Evolutionary conservation across 768 basidiomycete genomes (phyloP), one percentile per base, ranked within the genome.

Genomic region (Obba rivulosa): DNA sequence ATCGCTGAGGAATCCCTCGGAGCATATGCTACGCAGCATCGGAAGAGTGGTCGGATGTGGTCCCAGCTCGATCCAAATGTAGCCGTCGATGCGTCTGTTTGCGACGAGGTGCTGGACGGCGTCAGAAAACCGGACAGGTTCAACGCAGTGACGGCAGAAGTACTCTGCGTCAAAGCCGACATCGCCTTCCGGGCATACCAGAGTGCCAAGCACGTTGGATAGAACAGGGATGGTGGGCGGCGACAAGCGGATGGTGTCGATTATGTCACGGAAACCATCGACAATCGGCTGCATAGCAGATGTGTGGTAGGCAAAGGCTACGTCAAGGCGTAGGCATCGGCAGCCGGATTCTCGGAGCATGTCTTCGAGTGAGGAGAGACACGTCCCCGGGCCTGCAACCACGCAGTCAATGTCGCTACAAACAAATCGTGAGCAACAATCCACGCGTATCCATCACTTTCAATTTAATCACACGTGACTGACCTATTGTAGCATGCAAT

Each of bases 231-330:
- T 70, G 0, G 62, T 68, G 0, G 85, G 82, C 1, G 80, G 53
- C 16, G 60, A 63, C 35, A 80, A 53, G 0, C 61, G 58, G 31
- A 79, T 56, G 5, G 56, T 60, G 9, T 55, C 57, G 10, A 74
- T 72, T 3, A 79, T 52, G 0, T 53, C 53, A 31, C 61, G 65
- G 24, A 87, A 71, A 40, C 76, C 75, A n/a, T 71, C 65, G 13
- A 80, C 51, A 10, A 85, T 55, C 0, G 82, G 76, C 5, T 63
- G 59, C 85, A 88, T 84, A 2, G 80, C 77, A n/a, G 66, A 48
- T 38, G 80, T 83, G 63, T 89, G 87, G 57, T 78, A 85, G 2
- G 77, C 86, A 50, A 78, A 83, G 1, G 79, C 78, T 8, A 83
- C 77, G 4, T 68, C 53, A 2, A 88, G 68, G 37, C 74, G 56